These are phyloP conservation scores for Chaetoscypha palmicola DNA, from an alignment of 2,329 filamentous ascomycete genomes.

Conservation along the genomic window DNA sequence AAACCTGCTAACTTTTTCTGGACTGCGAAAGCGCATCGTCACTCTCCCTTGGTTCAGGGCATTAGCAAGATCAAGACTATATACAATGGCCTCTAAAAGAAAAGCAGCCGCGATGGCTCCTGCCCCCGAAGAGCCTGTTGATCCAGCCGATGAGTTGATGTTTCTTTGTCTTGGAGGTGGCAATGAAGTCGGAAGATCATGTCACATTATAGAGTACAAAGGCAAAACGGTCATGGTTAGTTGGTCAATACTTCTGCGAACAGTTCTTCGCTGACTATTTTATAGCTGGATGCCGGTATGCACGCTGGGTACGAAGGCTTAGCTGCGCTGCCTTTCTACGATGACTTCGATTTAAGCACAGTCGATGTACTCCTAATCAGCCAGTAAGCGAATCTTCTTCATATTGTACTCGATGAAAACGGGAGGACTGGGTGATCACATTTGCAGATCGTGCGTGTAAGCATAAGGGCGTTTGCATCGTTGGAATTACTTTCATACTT, in stretches of 20 bases:
- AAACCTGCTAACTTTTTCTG: too few species aligned
- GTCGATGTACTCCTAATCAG: slow-evolving; percentile 96
- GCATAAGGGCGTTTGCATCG: neutral
- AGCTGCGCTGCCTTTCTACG: slow-evolving; percentile 90
- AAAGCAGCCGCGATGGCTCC: slow-evolving; percentile 71
- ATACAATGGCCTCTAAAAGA: slow-evolving; percentile 83
- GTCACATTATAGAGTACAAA: slow-evolving; percentile 98
- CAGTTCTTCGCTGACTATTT: slow-evolving; percentile 5
- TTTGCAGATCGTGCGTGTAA: too few species aligned
- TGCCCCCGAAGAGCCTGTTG: slow-evolving; percentile 73
- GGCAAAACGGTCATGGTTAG: slow-evolving; percentile 97
- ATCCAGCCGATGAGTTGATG: slow-evolving; percentile 88
- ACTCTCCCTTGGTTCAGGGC: neutral
- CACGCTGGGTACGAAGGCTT: slow-evolving; percentile 95
- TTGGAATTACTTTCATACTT: neutral
- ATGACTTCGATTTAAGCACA: slow-evolving; percentile 95
- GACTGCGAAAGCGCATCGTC: neutral
- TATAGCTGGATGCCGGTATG: slow-evolving; percentile 83
- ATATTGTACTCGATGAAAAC: slow-evolving; percentile 4
- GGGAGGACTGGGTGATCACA: too few species aligned
- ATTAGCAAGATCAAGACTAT: neutral
- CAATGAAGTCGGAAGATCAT: slow-evolving; percentile 94
- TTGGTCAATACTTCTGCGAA: slow-evolving; percentile 3
- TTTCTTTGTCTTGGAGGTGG: slow-evolving; percentile 92
- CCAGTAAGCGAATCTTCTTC: slow-evolving; percentile 68